A percentile compares a stretch with the other conserved stretches of the same genome.
Evolutionary conservation across 352 stramenopile species (phyloP).

Genomic region (Globisporangium iwayamae): DNA sequence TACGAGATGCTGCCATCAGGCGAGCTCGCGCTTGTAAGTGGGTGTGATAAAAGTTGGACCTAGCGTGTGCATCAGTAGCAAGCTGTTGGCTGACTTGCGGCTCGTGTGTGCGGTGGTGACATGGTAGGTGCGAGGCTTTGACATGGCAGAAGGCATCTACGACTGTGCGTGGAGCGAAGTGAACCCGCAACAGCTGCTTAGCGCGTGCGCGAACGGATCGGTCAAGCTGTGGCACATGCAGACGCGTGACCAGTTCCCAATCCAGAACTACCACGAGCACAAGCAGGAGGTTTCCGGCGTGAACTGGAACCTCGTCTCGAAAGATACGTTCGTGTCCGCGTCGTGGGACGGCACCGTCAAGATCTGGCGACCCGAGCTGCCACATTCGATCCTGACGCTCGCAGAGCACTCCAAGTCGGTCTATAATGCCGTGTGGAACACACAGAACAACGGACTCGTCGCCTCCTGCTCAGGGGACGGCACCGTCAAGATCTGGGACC

Average conservation of each 20-base stretch:
- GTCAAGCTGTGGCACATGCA: conserved; percentile 91
- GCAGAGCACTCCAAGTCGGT: conserved; percentile 72
- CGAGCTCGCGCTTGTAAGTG: conserved; percentile 50
- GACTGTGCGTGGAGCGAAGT: conserved; percentile 90
- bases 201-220: conserved; percentile 79
- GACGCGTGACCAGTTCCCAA: conserved; percentile 84
- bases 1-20: conserved; percentile 71
- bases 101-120: not conserved
- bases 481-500: conserved; percentile 79
- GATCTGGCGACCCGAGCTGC: conserved; percentile 75
- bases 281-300: conserved; percentile 84
- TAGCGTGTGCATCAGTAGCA: not conserved
- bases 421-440: conserved; percentile 87
- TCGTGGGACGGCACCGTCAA: conserved; percentile 88
- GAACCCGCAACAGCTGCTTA: conserved; percentile 84
- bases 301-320: conserved; percentile 90
- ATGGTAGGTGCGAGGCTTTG: conserved; percentile 77
- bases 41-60: not conserved
- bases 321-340: conserved; percentile 82
- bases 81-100: not conserved
- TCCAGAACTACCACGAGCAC: conserved; percentile 87
- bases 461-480: conserved; percentile 79
- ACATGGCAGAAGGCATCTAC: conserved; percentile 88
- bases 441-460: conserved; percentile 60
- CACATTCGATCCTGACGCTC: conserved; percentile 73